Evolutionary conservation across 2,329 filamentous ascomycete species (phyloP), one percentile per base, ranked within the genome.

Genomic region (Colletotrichum tofieldiae): DNA sequence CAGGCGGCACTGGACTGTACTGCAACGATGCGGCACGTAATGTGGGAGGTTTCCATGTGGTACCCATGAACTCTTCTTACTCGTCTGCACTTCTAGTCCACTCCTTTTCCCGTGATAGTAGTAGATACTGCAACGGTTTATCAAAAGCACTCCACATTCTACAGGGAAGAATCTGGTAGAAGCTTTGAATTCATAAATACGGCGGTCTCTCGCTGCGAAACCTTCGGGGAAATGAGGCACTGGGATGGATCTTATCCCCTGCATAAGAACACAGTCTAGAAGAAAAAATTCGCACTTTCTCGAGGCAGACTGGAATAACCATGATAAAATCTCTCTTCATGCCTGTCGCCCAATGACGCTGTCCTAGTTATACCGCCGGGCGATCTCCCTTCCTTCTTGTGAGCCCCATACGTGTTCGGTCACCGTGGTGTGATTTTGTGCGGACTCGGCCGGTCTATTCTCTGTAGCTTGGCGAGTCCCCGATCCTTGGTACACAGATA

Each of bases 41-140:
- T 69, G 52, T 68, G 52, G 60, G 60, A 56, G 60, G 16, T n/a
- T 55, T 52, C 47, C 47, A 52, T 61, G 56, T 54, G 29, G 47
- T 39, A 4, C 29, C 65, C 56, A 18, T 29, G 37, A 47, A 45
- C 45, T 39, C 39, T 23, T 47, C 29, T 45, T n/a, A 18, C 26
- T 45, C 29, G 29, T 32, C 1, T 32, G 6, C 29, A 5, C 29
- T 32, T 2, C 16, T n/a, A 43, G 18, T n/a, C 26, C 58, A 49
- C 26, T 8, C 20, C 32, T 39, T 29, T 29, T 39, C 14, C 39
- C 32, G 6, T 55, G 26, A 20, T 23, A 14, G 14, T 12, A 18
- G 29, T 37, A 59, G n/a, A 29, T 11, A 4, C 39, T 59, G 9
- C 26, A 59, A 39, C 29, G 9, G 3, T 16, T 26, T 49, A 37